Base-by-base conservation (phyloP, 257 asterid genomes). In the Primulina eburnea region DNA sequence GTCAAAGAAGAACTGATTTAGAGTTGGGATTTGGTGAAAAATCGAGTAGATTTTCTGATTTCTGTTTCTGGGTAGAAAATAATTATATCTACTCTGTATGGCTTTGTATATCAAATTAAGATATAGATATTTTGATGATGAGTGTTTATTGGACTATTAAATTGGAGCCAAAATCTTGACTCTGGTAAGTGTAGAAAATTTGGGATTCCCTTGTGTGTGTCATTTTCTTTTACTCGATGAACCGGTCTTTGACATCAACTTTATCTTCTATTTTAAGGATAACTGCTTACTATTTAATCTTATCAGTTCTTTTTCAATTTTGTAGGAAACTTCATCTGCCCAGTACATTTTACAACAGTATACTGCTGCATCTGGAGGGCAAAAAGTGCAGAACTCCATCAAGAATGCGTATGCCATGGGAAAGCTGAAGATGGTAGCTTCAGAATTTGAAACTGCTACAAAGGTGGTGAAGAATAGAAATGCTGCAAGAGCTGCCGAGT, bases 381-480 rank as follows among this genome's bases (percentile, higher is more conserved):
- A 75, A 74, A 88, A 85, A 64, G 80, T 86, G 28, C 97, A 83
- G 66, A 87, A 74, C 68, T 80, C 90, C 0, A 81, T 89, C 7
- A 87, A 80, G 86, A 92, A 87, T 57, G 95, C 97, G 0, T 90
- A 90, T 63, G 95, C 97, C 18, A 87, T 87, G 98, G 98, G 96
- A 26, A 92, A 89, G 75, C 3, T 90, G 85, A 90, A 76, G 86
- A 92, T 92, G 97, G 87, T 86, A 53, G 94, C 92, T 32, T 87
- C 96, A 0, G 97, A 92, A 80, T 87, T 92, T 58, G 98, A 90
- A 77, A 90, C 96, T 18, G 96, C 98, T 0, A 84, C 92, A 0
- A 90, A 85, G 74, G 90, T 92, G 0, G 97, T 90, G 75, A 92
- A 92, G 88, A 88, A 82, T 75, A 66, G 90, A 75, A 84, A 86